A percentile compares a stretch with the other conserved stretches of the same genome.
Conservation (phyloP, 768 basidiomycete genomes). For the Boletus rex-veris region DNA sequence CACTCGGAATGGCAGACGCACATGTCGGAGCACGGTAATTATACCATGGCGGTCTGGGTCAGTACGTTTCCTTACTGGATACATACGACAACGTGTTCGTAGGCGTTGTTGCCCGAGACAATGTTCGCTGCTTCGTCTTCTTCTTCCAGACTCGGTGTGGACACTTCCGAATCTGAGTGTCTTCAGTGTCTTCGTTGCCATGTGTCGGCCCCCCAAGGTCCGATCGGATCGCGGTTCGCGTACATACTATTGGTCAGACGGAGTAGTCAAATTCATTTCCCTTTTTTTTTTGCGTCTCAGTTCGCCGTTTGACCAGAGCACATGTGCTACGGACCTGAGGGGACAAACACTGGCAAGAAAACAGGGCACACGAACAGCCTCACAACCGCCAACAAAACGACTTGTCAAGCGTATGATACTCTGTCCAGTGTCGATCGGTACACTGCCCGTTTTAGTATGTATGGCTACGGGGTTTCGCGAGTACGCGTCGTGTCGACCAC, state of each 20-base stretch:
- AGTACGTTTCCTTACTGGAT: too few species aligned
- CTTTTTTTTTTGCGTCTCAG: neutral
- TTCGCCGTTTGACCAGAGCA: neutral
- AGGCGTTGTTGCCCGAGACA: too few species aligned
- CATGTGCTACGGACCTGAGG: neutral
- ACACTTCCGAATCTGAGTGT: neutral
- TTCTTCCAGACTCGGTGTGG: neutral
- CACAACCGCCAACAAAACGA: neutral
- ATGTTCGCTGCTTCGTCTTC: too few species aligned
- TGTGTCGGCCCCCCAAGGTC: conserved; percentile 1
- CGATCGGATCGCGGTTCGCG: conserved; percentile 1
- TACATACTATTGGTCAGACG: neutral
- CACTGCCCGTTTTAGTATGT: too few species aligned
- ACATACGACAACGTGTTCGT: too few species aligned
- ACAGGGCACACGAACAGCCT: neutral
- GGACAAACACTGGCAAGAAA: neutral
- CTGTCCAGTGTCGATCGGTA: too few species aligned
- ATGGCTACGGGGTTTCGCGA: neutral
- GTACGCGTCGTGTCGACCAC: conserved; percentile 9
- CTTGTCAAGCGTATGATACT: neutral
- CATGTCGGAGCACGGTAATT: conserved; percentile 4
- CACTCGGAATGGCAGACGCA: neutral
- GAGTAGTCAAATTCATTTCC: neutral
- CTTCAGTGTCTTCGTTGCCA: neutral
- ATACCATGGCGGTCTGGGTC: neutral